Conservation (phyloP, 768 basidiomycete genomes). For the Rhodotorula paludigena region DNA sequence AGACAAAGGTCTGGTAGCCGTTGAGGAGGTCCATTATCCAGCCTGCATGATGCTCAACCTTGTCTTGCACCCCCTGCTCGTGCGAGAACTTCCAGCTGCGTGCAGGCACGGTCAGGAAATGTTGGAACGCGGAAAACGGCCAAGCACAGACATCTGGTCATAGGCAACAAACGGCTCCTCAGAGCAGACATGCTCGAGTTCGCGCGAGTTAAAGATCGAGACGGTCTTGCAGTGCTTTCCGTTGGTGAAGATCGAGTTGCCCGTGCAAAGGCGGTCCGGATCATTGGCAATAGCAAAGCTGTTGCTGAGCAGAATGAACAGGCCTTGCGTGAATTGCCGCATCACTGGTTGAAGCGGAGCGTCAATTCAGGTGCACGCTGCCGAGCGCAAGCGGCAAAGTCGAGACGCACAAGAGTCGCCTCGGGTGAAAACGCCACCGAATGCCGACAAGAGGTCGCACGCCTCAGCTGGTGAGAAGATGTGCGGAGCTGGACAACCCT, state of each 20-base stretch:
- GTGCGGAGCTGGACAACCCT: slow-evolving; percentile 3
- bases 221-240: neutral
- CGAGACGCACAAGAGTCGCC: neutral
- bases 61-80: neutral
- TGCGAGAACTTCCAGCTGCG: neutral
- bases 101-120: no score
- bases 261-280: neutral
- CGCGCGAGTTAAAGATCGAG: neutral
- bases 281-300: neutral
- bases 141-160: slow-evolving; percentile 1
- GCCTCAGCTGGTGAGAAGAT: neutral
- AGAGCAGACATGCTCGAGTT: neutral
- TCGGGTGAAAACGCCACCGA: neutral
- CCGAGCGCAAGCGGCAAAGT: neutral
- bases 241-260: slow-evolving; percentile 7
- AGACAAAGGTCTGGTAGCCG: neutral
- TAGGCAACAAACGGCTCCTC: neutral
- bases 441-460: slow-evolving; percentile 6
- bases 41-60: no score
- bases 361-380: slow-evolving; percentile 1
- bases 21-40: no score
- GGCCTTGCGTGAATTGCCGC: slow-evolving; percentile 12
- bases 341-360: neutral
- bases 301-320: slow-evolving; percentile 2
- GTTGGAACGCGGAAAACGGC: neutral